Base-by-base conservation (phyloP, 345 rosid species). In the Euphorbia pulcherrima region DNA sequence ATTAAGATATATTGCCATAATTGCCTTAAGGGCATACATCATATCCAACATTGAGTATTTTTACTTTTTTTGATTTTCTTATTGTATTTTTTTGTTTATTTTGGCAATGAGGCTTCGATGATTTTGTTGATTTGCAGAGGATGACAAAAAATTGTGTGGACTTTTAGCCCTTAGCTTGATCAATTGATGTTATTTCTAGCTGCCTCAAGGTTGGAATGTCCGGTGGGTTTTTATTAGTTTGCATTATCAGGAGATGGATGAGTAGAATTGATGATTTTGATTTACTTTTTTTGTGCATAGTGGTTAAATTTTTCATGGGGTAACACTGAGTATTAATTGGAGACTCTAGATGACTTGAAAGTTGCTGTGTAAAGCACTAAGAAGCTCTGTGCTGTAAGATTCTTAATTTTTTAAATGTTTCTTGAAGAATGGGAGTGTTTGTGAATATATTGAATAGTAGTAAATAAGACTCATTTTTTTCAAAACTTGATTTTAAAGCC, bases 81-180 rank as follows among this genome's bases (percentile, higher is more conserved):
- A n/a, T n/a, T n/a, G n/a, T n/a, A n/a, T n/a, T n/a, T n/a, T n/a
- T n/a, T n/a, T n/a, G n/a, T n/a, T n/a, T n/a, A n/a, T 37, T 48
- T 18, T 10, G n/a, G 26, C 20, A 16, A 11, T 24, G 26, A 9
- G 4, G 30, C 28, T 24, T 37, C 18, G 8, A 8, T 61, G 37
- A 17, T 60, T 44, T 33, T 44, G 20, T 30, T 55, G 0, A 21
- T 54, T 33, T 48, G 68, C 57, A 75, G 79, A 75, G 47, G 56
- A 75, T 75, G 79, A 75, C 79, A n/a, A 21, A 75, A 75, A 75
- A 75, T 75, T 44, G 79, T 75, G 6, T 75, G 79, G 37, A 75
- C 79, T 18, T 69, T 75, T 10, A 75, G 79, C 2, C 79, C 79
- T 26, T 71, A 61, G 35, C 79, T 48, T 75, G 79, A 61, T 75